These are phyloP conservation scores for Penicillium paxilli DNA, from an alignment of 495 filamentous ascomycete species.

Conservation along the genomic window DNA sequence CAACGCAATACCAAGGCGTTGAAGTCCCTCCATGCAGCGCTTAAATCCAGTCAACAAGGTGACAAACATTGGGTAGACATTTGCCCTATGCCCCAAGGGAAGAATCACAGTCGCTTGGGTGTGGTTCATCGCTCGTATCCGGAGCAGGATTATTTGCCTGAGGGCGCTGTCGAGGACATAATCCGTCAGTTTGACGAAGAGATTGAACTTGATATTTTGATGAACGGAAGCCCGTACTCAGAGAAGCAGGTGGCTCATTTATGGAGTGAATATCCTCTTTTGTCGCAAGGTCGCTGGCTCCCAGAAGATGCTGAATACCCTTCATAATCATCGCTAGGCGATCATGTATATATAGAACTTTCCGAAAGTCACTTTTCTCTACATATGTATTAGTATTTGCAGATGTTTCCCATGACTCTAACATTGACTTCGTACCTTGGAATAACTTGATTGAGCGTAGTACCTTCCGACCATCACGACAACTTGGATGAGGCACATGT, in stretches of 20 bases:
- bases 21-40: conserved; percentile 9
- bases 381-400: too few species aligned
- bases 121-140: background rate
- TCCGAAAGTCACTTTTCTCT: background rate
- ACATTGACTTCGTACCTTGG: too few species aligned
- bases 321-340: background rate
- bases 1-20: background rate
- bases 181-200: conserved; percentile 25
- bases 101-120: background rate
- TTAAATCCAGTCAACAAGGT: background rate
- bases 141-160: conserved; percentile 3
- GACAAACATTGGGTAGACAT: background rate
- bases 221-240: background rate
- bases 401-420: too few species aligned
- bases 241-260: background rate
- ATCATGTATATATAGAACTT: background rate
- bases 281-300: background rate
- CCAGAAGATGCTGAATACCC: background rate
- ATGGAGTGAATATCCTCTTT: background rate
- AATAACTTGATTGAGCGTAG: too few species aligned
- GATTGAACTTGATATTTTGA: conserved; percentile 20
- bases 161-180: background rate
- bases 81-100: conserved; percentile 4
- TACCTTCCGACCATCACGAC: too few species aligned
- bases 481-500: too few species aligned